These are phyloP conservation scores for Wickerhamomyces strasburgensis DNA, from an alignment of 805 yeast species.

Conservation along the genomic window DNA sequence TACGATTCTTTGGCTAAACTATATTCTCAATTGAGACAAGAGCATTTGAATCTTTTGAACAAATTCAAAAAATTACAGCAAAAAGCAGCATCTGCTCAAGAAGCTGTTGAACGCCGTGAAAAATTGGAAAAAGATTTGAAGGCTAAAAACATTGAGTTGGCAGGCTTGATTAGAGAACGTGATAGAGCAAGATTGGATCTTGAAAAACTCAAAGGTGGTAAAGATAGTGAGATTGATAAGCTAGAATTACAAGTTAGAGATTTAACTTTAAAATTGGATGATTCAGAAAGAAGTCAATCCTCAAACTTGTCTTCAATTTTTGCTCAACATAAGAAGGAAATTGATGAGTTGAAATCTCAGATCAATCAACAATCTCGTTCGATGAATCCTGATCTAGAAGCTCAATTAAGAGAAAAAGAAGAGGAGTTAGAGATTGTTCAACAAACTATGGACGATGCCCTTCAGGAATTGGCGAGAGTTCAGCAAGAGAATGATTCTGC, in stretches of 20 bases:
- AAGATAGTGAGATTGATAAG: conserved; percentile 59
- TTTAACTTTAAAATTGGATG: conserved; percentile 51
- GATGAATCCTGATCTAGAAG: conserved; percentile 33
- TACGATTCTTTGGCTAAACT: conserved; percentile 86
- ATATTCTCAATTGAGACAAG: conserved; percentile 88
- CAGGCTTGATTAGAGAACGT: conserved; percentile 83
- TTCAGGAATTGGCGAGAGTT: conserved; percentile 50
- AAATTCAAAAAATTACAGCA: conserved; percentile 79
- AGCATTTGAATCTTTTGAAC: conserved; percentile 73
- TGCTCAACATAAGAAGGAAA: conserved; percentile 58
- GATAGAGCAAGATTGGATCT: conserved; percentile 83
- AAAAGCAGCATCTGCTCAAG: conserved; percentile 86
- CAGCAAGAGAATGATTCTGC: conserved; percentile 45
- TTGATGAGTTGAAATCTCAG: conserved; percentile 43
- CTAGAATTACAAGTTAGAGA: conserved; percentile 62
- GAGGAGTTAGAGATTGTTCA: conserved; percentile 75
- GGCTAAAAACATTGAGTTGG: conserved; percentile 80
- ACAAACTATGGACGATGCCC: conserved; percentile 72
- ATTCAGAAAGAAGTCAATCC: conserved; percentile 57
- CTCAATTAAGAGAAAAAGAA: conserved; percentile 57
- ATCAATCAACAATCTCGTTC: conserved; percentile 24
- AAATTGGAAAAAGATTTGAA: conserved; percentile 77
- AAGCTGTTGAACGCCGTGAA: conserved; percentile 79
- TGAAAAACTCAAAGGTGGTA: conserved; percentile 62
- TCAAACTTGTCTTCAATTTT: conserved; percentile 56